A percentile compares a stretch with the other conserved stretches of the same genome.
phyloP scores from a whole-genome alignment of 208 protist species.

The Acanthamoeba healyi region DNA sequence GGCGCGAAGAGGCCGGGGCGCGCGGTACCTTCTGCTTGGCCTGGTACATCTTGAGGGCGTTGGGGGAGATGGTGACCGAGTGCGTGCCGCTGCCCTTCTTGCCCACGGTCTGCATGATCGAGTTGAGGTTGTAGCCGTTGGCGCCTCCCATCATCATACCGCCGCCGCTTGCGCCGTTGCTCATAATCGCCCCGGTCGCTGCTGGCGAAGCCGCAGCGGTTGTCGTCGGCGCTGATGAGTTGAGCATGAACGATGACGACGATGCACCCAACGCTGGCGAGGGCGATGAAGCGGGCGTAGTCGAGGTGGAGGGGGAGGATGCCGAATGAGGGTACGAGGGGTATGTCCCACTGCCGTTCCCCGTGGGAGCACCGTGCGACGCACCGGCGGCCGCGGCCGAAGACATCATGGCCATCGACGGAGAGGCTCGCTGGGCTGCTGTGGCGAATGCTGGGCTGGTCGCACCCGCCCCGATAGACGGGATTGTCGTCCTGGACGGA shows the following conservation, averaged over 20 bases:
- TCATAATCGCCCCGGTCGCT: neutral
- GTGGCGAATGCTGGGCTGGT: neutral
- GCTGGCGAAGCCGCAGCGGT: neutral
- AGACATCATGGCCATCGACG: neutral
- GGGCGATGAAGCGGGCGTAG: neutral
- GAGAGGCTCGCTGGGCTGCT: neutral
- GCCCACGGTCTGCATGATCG: slow-evolving; percentile 8
- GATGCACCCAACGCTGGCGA: neutral
- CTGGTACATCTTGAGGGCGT: slow-evolving; percentile 25
- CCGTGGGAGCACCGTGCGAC: too few relatives aligned
- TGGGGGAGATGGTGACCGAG: slow-evolving; percentile 26
- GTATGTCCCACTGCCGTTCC: too few relatives aligned
- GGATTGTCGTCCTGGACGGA: neutral
- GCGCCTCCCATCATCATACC: neutral
- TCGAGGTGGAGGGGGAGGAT: neutral
- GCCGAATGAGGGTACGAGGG: neutral
- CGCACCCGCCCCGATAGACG: neutral
- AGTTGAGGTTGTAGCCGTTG: neutral
- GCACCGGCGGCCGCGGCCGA: neutral
- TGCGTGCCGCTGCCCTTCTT: slow-evolving; percentile 23
- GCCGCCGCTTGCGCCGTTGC: neutral
- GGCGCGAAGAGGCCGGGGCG: neutral
- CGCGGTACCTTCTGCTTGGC: neutral
- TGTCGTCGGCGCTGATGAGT: neutral
- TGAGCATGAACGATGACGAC: neutral